Percentiles rank a stretch among this genome's conserved stretches.
phyloP scores from a whole-genome alignment of 306 rosid genomes.

The Acacia crassicarpa region DNA sequence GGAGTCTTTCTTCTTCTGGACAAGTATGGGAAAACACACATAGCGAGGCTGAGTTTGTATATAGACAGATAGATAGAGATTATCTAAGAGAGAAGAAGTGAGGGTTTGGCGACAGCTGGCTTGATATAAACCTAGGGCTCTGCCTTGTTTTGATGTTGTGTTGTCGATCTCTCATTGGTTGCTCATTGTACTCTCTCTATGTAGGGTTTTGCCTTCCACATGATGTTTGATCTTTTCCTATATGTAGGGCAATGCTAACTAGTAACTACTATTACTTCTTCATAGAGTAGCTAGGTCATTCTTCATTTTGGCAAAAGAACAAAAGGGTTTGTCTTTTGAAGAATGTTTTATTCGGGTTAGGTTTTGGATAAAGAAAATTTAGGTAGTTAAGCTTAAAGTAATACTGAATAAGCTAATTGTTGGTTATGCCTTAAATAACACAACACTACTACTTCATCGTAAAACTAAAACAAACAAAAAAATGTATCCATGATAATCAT shows the following conservation, averaged over 20 bases:
- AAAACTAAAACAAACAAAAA: neutral
- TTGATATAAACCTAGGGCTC: conserved; percentile 37
- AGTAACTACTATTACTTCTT: neutral
- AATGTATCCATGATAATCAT: neutral
- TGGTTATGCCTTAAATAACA: neutral
- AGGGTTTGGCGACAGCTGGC: conserved; percentile 32
- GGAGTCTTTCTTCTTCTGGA: conserved; percentile 1
- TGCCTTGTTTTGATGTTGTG: conserved; percentile 38
- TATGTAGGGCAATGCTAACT: neutral
- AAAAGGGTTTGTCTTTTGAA: neutral
- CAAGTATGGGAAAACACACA: conserved; percentile 31
- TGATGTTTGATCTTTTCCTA: neutral
- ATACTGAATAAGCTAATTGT: neutral
- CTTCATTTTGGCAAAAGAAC: neutral
- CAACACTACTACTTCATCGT: neutral
- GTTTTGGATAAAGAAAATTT: neutral
- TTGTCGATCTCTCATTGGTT: conserved; percentile 58
- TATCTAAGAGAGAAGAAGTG: neutral
- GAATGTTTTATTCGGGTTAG: neutral
- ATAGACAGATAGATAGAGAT: neutral
- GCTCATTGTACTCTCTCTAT: conserved; percentile 13
- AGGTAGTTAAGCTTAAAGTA: neutral
- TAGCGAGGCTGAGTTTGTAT: neutral
- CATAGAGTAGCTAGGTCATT: neutral
- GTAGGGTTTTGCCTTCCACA: conserved; percentile 32